Evolutionary conservation across 257 asterid genomes (phyloP), one percentile per base, ranked within the genome.

Genomic region (Lycium ferocissimum): DNA sequence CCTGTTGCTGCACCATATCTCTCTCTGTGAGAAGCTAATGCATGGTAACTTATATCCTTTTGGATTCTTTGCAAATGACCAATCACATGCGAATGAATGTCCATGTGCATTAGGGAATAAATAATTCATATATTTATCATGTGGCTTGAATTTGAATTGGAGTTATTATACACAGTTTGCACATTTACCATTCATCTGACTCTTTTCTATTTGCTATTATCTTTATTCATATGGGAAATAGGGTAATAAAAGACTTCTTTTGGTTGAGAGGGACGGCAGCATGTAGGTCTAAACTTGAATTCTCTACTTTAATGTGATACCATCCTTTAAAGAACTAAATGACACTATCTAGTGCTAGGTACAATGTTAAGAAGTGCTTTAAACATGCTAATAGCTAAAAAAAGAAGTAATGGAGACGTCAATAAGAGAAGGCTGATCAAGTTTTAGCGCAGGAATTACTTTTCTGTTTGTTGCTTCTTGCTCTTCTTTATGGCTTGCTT

Each of bases 241-340:
- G 43, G 12, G 18, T 6, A 20, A 43, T 13, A 40, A 51, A 22
- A 12, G 13, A 43, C 81, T 75, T 49, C 58, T 75, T 47, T 73
- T 73, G 40, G 80, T 73, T 22, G 81, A 73, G 81, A 47, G 47
- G 69, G 45, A 51, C 2, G 62, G 9, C 43, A 76, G 3, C 45
- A 13, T 13, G 22, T 76, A 14, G 47, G 82, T 76, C 22, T 51
- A 26, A 76, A 51, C 82, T 76, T 76, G 81, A 47, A 75, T 75
- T 75, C 6, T 75, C 43, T 47, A 47, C 22, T 86, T n/a, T 49
- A 61, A 22, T 22, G 45, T 75, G 81, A 49, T 37, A 26, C 10
- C 13, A 75, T 20, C 43, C 61, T 49, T 75, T 75, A 12, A 75
- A 70, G 54, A 38, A 40, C 79, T 12, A 26, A 14, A 75, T 2